phyloP scores from a whole-genome alignment of 805 yeast genomes.

The Metschnikowia baotianmanensis region DNA sequence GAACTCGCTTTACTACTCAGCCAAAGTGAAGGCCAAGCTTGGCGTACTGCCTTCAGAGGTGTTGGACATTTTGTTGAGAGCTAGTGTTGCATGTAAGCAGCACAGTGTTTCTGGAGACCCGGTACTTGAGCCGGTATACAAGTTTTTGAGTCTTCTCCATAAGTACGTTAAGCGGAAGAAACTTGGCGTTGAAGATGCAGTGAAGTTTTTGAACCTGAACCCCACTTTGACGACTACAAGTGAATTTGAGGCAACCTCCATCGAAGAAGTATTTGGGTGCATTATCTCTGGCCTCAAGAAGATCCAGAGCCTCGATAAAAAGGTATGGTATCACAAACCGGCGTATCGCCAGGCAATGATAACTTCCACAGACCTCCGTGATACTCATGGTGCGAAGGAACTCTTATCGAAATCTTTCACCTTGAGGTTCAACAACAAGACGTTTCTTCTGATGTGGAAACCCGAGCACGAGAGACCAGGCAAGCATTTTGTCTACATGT shows the following conservation, averaged over 20 bases:
- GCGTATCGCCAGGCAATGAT: constrained; percentile 68
- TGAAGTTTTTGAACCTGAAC: constrained; percentile 40
- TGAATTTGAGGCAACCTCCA: constrained; percentile 12
- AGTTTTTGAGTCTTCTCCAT: constrained; percentile 52
- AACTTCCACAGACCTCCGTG: constrained; percentile 50
- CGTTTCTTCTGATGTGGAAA: constrained; percentile 85
- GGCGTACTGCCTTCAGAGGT: constrained; percentile 30
- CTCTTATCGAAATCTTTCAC: constrained; percentile 66
- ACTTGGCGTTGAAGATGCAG: constrained; percentile 38
- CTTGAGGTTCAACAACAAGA: constrained; percentile 64
- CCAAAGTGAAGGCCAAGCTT: constrained; percentile 58
- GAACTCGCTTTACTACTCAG: constrained; percentile 55
- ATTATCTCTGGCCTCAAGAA: constrained; percentile 48
- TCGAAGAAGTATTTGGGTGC: constrained; percentile 33
- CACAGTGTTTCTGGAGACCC: constrained; percentile 47
- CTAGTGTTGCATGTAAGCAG: constrained; percentile 44
- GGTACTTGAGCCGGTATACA: constrained; percentile 77
- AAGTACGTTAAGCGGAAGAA: constrained; percentile 47
- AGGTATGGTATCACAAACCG: constrained; percentile 91
- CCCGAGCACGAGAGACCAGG: constrained; percentile 93
- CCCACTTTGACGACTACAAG: constrained; percentile 11
- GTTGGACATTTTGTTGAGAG: constrained; percentile 39
- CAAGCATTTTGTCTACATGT: constrained; percentile 78
- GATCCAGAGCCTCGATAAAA: constrained; percentile 62
- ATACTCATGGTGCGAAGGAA: constrained; percentile 52